A percentile compares a stretch with the other conserved stretches of the same genome.
phyloP scores from a whole-genome alignment of 306 rosid species.

The Prunus salicina region DNA sequence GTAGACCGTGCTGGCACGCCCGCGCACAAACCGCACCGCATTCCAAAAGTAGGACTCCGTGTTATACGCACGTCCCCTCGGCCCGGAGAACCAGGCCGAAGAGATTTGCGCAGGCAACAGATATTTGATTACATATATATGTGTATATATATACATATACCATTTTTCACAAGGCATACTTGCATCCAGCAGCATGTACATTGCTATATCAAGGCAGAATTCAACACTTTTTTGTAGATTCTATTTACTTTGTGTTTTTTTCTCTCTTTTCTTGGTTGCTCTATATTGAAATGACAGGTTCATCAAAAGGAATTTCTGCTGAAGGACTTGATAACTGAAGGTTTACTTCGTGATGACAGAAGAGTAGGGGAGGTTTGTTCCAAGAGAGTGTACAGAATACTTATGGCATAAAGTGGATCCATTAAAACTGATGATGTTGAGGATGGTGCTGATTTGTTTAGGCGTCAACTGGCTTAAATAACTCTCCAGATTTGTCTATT shows the following conservation, averaged over 20 bases:
- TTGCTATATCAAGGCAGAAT: background rate
- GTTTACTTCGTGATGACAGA: constrained; percentile 67
- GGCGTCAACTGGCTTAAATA: constrained; percentile 21
- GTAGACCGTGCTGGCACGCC: no score
- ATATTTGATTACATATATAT: background rate
- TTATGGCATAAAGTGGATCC: constrained; percentile 72
- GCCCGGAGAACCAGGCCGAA: no score
- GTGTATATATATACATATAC: no score
- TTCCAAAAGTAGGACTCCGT: no score
- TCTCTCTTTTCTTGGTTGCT: constrained; percentile 6
- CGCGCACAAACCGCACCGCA: no score
- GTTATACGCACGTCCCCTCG: no score
- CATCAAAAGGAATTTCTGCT: constrained; percentile 85
- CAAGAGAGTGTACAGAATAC: constrained; percentile 80
- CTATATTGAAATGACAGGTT: constrained; percentile 45
- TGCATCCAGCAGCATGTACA: background rate
- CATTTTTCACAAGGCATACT: background rate
- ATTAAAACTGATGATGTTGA: constrained; percentile 79
- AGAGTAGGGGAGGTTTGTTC: constrained; percentile 89
- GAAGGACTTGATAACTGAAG: constrained; percentile 68
- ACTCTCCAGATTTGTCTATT: constrained; percentile 1
- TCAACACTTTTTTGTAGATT: background rate
- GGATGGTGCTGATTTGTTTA: constrained; percentile 86
- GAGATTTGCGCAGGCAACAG: no score
- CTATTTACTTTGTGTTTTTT: background rate